These are phyloP conservation scores for Pezizomycotina sp. DNA, from an alignment of 2,329 filamentous ascomycete genomes.

Conservation along the genomic window DNA sequence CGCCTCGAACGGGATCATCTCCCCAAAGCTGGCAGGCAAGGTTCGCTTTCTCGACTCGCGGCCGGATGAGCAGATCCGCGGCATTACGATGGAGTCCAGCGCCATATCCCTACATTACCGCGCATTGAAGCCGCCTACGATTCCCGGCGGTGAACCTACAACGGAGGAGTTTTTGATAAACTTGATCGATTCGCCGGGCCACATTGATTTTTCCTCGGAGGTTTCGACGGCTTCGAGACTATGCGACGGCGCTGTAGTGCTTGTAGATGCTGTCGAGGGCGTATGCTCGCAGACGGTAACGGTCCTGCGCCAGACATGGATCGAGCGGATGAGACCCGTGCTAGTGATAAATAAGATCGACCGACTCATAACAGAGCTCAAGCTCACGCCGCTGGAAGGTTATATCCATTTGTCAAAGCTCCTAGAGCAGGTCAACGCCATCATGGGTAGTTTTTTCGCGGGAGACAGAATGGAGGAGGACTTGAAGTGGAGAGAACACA, in stretches of 20 bases:
- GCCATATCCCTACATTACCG: slow-evolving; percentile 95
- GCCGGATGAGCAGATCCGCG: slow-evolving; percentile 85
- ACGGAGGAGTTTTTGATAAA: slow-evolving; percentile 84
- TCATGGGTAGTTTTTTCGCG: slow-evolving; percentile 93
- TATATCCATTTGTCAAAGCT: slow-evolving; percentile 78
- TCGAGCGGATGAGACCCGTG: slow-evolving; percentile 83
- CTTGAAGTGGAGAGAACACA: slow-evolving; percentile 80
- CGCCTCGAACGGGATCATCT: slow-evolving; percentile 98
- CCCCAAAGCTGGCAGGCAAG: slow-evolving; percentile 90
- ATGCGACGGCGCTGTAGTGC: slow-evolving; percentile 82
- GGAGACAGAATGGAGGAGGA: slow-evolving; percentile 98
- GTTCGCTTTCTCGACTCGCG: slow-evolving; percentile 94
- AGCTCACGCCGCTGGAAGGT: slow-evolving; percentile 80
- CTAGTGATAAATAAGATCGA: slow-evolving; percentile 99
- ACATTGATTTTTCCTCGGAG: slow-evolving; percentile 97
- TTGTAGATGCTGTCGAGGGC: slow-evolving; percentile 93
- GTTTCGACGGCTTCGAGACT: slow-evolving; percentile 88
- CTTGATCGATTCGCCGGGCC: slow-evolving; percentile 90
- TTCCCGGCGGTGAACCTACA: slow-evolving; percentile 9
- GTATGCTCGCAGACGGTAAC: slow-evolving; percentile 98
- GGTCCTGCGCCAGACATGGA: slow-evolving; percentile 85
- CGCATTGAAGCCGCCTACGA: slow-evolving; percentile 48
- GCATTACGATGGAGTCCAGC: slow-evolving; percentile 99
- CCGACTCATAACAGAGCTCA: slow-evolving; percentile 77
- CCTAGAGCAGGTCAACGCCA: slow-evolving; percentile 89